Percentiles rank a stretch among this genome's conserved stretches.
These are phyloP conservation scores for Flaveria floridana DNA, from an alignment of 140 eudicot genomes.

Conservation along the genomic window DNA sequence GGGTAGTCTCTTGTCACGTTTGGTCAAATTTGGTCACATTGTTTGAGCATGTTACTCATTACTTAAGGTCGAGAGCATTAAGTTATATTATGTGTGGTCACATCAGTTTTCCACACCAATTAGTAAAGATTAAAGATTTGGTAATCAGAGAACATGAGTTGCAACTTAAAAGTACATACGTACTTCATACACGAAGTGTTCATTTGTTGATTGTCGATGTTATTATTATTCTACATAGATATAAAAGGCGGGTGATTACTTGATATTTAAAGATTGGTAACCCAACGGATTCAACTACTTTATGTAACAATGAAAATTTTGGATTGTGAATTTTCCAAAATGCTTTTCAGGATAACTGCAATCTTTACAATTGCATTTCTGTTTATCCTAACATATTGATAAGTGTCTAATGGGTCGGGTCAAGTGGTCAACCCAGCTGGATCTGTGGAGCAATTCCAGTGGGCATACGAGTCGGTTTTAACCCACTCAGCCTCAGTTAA, in stretches of 20 bases:
- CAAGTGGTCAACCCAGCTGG: no score
- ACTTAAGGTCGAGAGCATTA: neutral
- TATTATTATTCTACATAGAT: neutral
- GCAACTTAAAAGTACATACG: neutral
- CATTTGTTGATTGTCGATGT: neutral
- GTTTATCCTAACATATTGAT: constrained; percentile 3
- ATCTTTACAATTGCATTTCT: constrained; percentile 1
- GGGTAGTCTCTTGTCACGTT: neutral
- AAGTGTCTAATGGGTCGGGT: no score
- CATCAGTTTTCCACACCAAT: neutral
- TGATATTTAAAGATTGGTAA: neutral
- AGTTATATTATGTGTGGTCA: neutral
- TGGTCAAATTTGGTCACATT: neutral
- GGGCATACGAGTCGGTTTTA: no score
- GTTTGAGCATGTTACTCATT: neutral
- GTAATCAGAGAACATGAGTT: neutral
- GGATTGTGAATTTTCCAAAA: neutral
- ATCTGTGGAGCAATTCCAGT: no score
- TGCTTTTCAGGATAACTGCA: constrained; percentile 10
- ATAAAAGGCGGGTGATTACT: neutral
- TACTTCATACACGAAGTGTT: neutral
- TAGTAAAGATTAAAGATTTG: neutral
- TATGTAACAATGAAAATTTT: neutral
- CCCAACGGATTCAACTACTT: neutral
- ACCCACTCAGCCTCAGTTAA: no score